Evolutionary conservation across 495 filamentous ascomycete species (phyloP).

Genomic region (Penicillium cosmopolitanum): DNA sequence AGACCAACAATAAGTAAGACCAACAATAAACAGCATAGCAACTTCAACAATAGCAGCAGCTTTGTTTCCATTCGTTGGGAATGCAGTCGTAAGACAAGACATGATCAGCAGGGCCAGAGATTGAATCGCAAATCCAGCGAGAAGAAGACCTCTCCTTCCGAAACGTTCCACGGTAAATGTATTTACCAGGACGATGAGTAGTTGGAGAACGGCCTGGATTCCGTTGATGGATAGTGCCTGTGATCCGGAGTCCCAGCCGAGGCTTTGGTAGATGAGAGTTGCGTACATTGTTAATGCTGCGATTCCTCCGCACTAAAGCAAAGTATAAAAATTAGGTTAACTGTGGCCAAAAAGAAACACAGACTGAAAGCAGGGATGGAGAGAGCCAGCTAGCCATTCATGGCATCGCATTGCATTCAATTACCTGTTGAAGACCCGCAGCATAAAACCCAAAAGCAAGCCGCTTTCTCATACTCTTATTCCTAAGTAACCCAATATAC

Average conservation of each 20-base stretch:
- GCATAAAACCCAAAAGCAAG: conserved; percentile 40
- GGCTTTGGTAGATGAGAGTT: conserved; percentile 40
- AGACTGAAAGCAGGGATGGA: neutral
- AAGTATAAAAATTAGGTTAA: neutral
- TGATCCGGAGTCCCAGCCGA: conserved; percentile 39
- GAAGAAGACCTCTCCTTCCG: conserved; percentile 34
- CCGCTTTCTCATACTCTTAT: conserved; percentile 39
- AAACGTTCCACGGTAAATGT: conserved; percentile 45
- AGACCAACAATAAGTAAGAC: conserved; percentile 43
- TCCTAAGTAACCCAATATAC: conserved; percentile 35
- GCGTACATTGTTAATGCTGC: conserved; percentile 39
- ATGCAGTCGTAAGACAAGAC: conserved; percentile 36
- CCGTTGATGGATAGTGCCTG: conserved; percentile 41
- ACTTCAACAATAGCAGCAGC: conserved; percentile 39
- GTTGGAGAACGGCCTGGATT: conserved; percentile 39
- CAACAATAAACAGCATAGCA: conserved; percentile 43
- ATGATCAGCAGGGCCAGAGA: conserved; percentile 35
- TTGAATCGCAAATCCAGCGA: conserved; percentile 40
- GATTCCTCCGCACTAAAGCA: conserved; percentile 20
- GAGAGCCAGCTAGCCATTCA: neutral
- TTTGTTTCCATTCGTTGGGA: conserved; percentile 38
- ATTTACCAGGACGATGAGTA: conserved; percentile 42
- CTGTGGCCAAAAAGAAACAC: neutral
- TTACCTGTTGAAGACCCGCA: conserved; percentile 37
- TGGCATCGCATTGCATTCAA: neutral